phyloP scores from a whole-genome alignment of 345 rosid genomes.

The Cardamine resedifolia region DNA sequence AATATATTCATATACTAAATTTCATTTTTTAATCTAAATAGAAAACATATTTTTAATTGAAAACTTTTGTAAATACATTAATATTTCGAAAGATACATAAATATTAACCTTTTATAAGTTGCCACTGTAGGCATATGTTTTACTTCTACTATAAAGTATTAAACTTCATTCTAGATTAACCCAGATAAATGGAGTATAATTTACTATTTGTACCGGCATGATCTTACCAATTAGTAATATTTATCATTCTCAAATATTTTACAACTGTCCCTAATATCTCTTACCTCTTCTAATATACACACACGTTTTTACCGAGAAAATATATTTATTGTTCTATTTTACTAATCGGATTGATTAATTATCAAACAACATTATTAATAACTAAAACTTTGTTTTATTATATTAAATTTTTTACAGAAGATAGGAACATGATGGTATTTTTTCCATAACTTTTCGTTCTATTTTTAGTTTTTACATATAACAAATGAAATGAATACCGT shows the following conservation, averaged over 20 bases:
- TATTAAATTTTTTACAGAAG: background rate
- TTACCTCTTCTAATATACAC: background rate
- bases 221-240: no score
- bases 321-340: background rate
- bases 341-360: background rate
- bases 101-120: no score
- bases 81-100: no score
- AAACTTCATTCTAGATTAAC: no score
- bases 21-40: no score
- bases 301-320: background rate
- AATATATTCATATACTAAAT: background rate
- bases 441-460: slow-evolving; percentile 3
- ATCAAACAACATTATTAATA: background rate
- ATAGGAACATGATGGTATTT: slow-evolving; percentile 17
- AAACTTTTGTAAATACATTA: background rate
- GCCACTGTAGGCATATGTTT: background rate
- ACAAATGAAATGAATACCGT: slow-evolving; percentile 24
- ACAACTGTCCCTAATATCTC: background rate
- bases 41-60: background rate
- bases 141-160: background rate
- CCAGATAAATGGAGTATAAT: background rate
- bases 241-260: background rate
- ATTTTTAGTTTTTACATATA: background rate
- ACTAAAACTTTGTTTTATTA: background rate
- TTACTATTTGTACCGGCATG: no score